phyloP scores from a whole-genome alignment of 2,329 filamentous ascomycete genomes.

The Exophiala sp. region DNA sequence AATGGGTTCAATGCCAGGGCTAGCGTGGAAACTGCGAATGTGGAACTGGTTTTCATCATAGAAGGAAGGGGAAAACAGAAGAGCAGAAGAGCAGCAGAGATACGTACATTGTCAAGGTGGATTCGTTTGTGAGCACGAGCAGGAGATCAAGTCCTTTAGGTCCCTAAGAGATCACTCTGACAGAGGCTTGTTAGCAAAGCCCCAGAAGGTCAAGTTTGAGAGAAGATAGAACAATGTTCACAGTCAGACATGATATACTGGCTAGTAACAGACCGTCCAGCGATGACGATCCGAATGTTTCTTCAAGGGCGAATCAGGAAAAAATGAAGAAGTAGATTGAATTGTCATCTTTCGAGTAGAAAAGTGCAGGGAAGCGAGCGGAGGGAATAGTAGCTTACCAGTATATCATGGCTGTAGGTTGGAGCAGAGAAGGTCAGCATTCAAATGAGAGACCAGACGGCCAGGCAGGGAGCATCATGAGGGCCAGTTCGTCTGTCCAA shows the following conservation, averaged over 20 bases:
- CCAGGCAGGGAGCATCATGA: too few relatives aligned
- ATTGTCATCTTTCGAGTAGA: constrained; percentile 52
- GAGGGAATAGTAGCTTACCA: not conserved
- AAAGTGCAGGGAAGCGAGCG: not conserved
- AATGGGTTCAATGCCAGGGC: constrained; percentile 46
- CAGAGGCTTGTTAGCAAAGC: constrained; percentile 8
- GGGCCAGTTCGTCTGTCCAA: too few relatives aligned
- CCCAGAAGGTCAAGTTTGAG: not conserved
- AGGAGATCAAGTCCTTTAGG: not conserved
- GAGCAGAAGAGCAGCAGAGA: not conserved
- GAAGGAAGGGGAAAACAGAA: constrained; percentile 18
- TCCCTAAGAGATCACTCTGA: not conserved
- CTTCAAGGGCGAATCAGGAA: constrained; percentile 64
- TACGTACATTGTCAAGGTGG: constrained; percentile 10
- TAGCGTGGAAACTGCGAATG: constrained; percentile 61
- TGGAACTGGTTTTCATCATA: constrained; percentile 51
- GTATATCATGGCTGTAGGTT: not conserved
- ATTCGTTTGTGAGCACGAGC: not conserved
- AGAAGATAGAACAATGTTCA: constrained; percentile 15
- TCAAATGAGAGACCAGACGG: not conserved
- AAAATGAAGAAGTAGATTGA: constrained; percentile 55
- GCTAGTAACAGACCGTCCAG: constrained; percentile 64
- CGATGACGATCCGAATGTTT: constrained; percentile 55
- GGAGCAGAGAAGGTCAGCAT: not conserved
- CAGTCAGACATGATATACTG: constrained; percentile 63